These are phyloP conservation scores for Cyberlindnera amylophila DNA, from an alignment of 805 yeast genomes.

Conservation along the genomic window DNA sequence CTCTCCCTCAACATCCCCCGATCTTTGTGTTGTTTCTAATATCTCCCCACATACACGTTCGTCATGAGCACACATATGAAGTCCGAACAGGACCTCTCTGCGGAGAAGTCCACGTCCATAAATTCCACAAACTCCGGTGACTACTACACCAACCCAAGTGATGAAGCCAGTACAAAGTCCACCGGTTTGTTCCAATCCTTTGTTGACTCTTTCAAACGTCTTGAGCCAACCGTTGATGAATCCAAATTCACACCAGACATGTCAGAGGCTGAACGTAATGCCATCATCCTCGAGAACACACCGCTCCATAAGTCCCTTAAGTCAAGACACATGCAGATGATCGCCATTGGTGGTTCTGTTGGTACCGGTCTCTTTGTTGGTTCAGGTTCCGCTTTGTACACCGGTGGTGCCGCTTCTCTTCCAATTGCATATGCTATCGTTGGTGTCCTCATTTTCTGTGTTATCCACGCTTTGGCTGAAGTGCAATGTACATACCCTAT, in stretches of 20 bases:
- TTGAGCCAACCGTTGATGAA: constrained; percentile 36
- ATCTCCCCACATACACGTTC: background rate
- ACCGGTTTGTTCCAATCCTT: constrained; percentile 8
- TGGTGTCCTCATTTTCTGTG: constrained; percentile 53
- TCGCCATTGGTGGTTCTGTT: constrained; percentile 64
- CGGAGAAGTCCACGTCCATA: constrained; percentile 5
- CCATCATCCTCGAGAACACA: constrained; percentile 43
- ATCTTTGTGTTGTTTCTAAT: no score
- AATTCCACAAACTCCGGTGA: constrained; percentile 3
- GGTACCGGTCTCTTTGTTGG: constrained; percentile 71
- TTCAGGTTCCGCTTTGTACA: constrained; percentile 52
- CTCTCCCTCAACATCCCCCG: background rate
- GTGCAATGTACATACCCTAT: constrained; percentile 58
- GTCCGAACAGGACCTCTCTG: constrained; percentile 1
- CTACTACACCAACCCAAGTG: background rate
- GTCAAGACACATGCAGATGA: constrained; percentile 59
- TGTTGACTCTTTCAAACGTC: constrained; percentile 25
- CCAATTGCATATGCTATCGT: constrained; percentile 52
- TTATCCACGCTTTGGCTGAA: constrained; percentile 62
- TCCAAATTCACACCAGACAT: constrained; percentile 33
- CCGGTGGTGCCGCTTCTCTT: constrained; percentile 65
- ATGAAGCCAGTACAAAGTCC: background rate
- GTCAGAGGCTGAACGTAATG: constrained; percentile 40
- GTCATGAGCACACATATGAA: background rate
- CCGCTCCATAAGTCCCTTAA: constrained; percentile 55